phyloP scores from a whole-genome alignment of 305 asterid species.

The Fraxinus paxiana region DNA sequence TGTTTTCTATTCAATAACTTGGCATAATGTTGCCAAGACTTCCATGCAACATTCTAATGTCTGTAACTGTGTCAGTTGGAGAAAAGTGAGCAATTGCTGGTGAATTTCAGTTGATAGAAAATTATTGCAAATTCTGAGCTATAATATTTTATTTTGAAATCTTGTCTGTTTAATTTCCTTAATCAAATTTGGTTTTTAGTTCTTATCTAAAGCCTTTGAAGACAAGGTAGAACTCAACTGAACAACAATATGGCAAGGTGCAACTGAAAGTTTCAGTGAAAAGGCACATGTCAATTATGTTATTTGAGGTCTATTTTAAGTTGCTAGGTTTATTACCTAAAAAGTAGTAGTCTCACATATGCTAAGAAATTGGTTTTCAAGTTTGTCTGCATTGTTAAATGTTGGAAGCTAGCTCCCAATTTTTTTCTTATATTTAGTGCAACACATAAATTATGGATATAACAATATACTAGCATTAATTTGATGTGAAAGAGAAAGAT shows the following conservation, averaged over 20 bases:
- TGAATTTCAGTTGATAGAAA: neutral
- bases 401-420: neutral
- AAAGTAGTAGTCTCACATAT: neutral
- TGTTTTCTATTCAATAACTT: neutral
- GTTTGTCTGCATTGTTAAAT: neutral
- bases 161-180: neutral
- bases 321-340: neutral
- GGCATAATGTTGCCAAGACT: neutral
- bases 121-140: neutral
- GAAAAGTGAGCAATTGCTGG: neutral
- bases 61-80: neutral
- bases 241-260: neutral
- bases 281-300: neutral
- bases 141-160: neutral
- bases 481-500: neutral
- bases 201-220: neutral
- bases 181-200: neutral
- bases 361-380: neutral
- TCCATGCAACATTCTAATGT: neutral
- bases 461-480: neutral
- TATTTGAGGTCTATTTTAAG: neutral
- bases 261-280: neutral
- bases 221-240: neutral
- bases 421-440: neutral
- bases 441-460: neutral